Percentiles rank a stretch among this genome's conserved stretches.
phyloP scores from a whole-genome alignment of 345 rosid species.

The Citrus inodora region DNA sequence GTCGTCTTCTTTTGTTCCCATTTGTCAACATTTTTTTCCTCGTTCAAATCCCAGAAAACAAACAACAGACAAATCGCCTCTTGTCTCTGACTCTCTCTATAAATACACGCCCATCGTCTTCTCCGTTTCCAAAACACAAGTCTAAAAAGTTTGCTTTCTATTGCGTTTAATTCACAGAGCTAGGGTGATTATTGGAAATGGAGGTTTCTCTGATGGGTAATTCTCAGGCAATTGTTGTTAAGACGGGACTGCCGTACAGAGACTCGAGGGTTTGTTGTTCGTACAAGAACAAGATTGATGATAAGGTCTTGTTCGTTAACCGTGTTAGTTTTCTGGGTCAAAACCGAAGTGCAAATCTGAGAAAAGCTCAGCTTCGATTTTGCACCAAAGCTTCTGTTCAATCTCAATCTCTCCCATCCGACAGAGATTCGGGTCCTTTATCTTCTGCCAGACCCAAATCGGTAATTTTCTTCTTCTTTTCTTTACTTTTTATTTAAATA shows the following conservation, averaged over 20 bases:
- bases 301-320: conserved; percentile 16
- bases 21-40: neutral
- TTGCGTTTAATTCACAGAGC: no score
- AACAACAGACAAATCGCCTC: neutral
- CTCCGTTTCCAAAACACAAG: neutral
- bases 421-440: neutral
- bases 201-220: conserved; percentile 4
- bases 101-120: neutral
- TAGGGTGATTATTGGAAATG: neutral
- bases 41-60: neutral
- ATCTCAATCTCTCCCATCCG: conserved; percentile 39
- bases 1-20: no score
- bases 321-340: conserved; percentile 30
- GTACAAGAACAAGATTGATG: conserved; percentile 5
- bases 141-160: neutral
- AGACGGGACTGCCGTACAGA: conserved; percentile 9
- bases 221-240: neutral
- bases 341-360: conserved; percentile 21
- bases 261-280: conserved; percentile 29
- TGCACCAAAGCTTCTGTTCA: conserved; percentile 48
- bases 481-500: neutral
- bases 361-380: conserved; percentile 30
- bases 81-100: neutral
- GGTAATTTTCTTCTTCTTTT: conserved; percentile 32
- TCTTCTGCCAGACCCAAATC: conserved; percentile 37